phyloP scores from a whole-genome alignment of 2,329 filamentous ascomycete species.

The Hirsutella minnesotensis region DNA sequence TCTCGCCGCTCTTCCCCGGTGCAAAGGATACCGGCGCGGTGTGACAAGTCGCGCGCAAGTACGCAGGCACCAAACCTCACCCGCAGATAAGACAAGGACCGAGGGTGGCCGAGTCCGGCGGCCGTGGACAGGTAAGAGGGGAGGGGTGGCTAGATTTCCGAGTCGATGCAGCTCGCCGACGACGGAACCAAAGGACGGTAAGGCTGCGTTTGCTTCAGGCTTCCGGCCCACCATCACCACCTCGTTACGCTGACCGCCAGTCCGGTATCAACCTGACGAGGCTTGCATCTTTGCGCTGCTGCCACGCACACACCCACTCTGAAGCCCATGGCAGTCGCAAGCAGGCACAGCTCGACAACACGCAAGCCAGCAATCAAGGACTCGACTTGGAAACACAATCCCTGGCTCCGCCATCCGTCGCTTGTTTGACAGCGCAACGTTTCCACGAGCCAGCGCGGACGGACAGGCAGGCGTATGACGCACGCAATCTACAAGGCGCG shows the following conservation, averaged over 20 bases:
- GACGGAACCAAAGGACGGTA: neutral
- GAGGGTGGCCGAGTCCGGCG: neutral
- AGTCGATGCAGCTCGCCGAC: neutral
- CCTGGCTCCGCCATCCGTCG: no score
- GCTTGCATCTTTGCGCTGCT: neutral
- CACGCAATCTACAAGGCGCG: no score
- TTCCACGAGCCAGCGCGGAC: no score
- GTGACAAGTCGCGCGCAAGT: no score
- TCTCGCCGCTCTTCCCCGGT: no score
- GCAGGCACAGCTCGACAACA: no score
- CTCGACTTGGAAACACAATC: no score
- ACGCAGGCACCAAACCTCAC: neutral
- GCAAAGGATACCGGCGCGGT: no score
- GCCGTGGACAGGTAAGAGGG: neutral
- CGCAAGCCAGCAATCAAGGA: no score
- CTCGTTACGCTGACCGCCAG: neutral
- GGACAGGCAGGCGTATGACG: no score
- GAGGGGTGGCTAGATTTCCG: neutral
- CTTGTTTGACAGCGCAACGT: no score
- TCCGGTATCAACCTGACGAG: neutral
- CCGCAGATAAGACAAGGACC: neutral
- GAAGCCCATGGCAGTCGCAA: no score
- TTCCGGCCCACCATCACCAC: neutral
- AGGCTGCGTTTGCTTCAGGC: neutral
- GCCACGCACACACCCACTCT: neutral